Evolutionary conservation across 305 asterid genomes (phyloP), one percentile per base, ranked within the genome.

Genomic region (Striga hermonthica): DNA sequence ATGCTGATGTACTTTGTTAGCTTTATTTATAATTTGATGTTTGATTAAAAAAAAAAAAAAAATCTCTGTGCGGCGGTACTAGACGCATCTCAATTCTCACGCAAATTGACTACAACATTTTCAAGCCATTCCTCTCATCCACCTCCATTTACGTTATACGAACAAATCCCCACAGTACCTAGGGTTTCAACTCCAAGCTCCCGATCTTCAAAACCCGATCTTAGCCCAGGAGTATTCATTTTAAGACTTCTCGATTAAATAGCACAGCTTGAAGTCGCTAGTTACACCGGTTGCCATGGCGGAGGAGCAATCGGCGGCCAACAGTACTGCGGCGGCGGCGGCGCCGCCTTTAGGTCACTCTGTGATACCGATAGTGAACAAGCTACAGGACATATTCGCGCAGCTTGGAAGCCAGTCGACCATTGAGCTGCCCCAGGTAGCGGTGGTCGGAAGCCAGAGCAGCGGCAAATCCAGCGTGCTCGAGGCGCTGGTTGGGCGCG

Each of bases 401-500:
- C 96, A 93, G 78, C 83, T 90, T 14, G 94, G 96, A 13, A 86
- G 95, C 69, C 91, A 90, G 81, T 88, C 95, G 45, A 85, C 90
- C 34, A 82, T 93, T 78, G 97, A 93, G 82, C 81, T 90, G 74
- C 99, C 99, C 13, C 96, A 93, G 80, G 99, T 93, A 70, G 95
- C 95, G 64, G 99, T 93, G 52, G 95, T 93, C 5, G 99, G 99
- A 5, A 90, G 99, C 74, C 99, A 93, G 77, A 93, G 97, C 80
- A 93, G 99, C 64, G 99, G 99, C 8, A 93, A 93, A 83, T 90
- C 99, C 34, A 93, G 99, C 56, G 99, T 93, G 43, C 65, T 93
- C 80, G 99, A 93, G 83, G 87, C 99, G 64, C 82, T 93, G n/a
- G 99, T 93, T 1, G 99, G 99, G n/a, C 92, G 97, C n/a, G 99